Base-by-base conservation (phyloP, 1,284 basidiomycete species). In the Pterulicium gracile region DNA sequence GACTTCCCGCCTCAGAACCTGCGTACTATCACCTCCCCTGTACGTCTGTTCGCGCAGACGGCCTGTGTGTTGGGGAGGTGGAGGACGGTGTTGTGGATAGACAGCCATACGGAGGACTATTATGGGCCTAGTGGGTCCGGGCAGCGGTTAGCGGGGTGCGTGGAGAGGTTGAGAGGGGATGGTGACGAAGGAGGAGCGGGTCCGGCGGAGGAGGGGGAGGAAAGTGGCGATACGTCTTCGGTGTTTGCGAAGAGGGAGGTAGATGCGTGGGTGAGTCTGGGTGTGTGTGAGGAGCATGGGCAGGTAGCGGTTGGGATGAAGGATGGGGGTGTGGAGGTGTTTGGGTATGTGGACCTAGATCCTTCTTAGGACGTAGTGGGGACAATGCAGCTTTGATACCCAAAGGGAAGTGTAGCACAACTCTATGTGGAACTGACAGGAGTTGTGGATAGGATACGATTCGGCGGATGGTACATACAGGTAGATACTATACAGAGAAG, bases 61-160 rank as follows among this genome's bases (percentile, higher is more conserved):
- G 68, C 77, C 46, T 69, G 77, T 60, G 63, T 65, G 0, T 52
- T 84, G 14, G 80, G 79, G 0, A 59, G 56, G n/a, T 70, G 73
- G 52, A 81, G 81, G 2, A 80, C 77, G 2, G 73, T 73, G 3
- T 52, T 84, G 13, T 84, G 79, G 75, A 61, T 80, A 27, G 81
- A 84, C 52, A 75, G 66, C 45, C 73, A 80, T 43, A 70, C 73
- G 0, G 71, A 75, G 45, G 72, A 73, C 45, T 66, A 68, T 54
- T 61, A 64, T 48, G 61, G 60, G 4, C 67, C 67, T 19, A 67
- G 64, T 23, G 72, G 75, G 43, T 63, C 57, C 7, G 78, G 79
- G 0, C 80, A 83, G 57, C 67, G 79, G 32, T 56, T 81, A 23
- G 79, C 75, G 0, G 76, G 71, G 7, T 42, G 55, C 55, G 47